These are phyloP conservation scores for Torulaspora maleeae DNA, from an alignment of 805 yeast genomes.

Conservation along the genomic window DNA sequence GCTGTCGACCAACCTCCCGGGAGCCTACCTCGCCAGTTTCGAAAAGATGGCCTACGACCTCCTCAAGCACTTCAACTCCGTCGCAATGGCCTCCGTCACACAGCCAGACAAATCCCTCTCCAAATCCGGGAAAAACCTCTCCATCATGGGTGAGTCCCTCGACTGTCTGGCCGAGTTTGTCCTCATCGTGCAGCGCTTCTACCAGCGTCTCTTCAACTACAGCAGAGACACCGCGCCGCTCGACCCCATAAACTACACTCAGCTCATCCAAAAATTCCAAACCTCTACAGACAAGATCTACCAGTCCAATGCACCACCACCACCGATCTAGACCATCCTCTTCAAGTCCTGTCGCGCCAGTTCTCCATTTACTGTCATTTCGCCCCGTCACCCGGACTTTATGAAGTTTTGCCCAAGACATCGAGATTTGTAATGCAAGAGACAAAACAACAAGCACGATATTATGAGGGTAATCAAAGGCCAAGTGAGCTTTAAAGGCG, in stretches of 20 bases:
- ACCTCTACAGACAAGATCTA: slow-evolving; percentile 31
- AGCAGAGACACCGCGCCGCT: slow-evolving; percentile 25
- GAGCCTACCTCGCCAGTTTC: slow-evolving; percentile 32
- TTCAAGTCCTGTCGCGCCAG: neutral
- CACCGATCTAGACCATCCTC: slow-evolving; percentile 19
- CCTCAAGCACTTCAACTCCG: slow-evolving; percentile 47
- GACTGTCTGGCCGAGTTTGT: slow-evolving; percentile 40
- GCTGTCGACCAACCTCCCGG: slow-evolving; percentile 54
- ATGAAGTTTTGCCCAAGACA: slow-evolving; percentile 4
- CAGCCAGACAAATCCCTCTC: slow-evolving; percentile 20
- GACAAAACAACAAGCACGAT: slow-evolving; percentile 1
- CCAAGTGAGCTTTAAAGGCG: slow-evolving; percentile 3
- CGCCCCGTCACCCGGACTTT: slow-evolving; percentile 13
- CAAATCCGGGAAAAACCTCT: slow-evolving; percentile 35
- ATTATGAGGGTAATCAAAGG: slow-evolving; percentile 12
- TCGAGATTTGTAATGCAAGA: slow-evolving; percentile 2
- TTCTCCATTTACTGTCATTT: slow-evolving; percentile 1
- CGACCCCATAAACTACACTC: slow-evolving; percentile 23
- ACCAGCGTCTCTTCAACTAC: slow-evolving; percentile 24
- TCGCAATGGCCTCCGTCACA: slow-evolving; percentile 26
- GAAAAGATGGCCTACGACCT: slow-evolving; percentile 44
- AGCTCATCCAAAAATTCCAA: slow-evolving; percentile 25
- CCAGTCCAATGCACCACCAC: slow-evolving; percentile 35
- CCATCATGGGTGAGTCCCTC: slow-evolving; percentile 41
- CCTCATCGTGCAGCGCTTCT: slow-evolving; percentile 29